phyloP scores from a whole-genome alignment of 345 rosid species.

The Boechera retrofracta region DNA sequence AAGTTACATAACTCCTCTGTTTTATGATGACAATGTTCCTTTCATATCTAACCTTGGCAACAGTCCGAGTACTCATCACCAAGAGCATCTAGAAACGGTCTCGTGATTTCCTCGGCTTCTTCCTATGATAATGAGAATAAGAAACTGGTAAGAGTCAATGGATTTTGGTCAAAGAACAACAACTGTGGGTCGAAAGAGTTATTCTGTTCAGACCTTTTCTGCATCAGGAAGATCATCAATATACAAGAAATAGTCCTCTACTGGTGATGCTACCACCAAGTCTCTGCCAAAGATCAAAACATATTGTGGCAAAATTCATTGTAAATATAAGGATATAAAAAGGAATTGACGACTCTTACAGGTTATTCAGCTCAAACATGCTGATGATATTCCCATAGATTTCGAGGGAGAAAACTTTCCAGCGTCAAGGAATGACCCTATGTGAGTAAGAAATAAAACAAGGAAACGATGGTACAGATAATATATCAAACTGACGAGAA shows the following conservation, averaged over 20 bases:
- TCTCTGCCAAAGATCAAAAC: constrained; percentile 63
- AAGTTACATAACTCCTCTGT: background rate
- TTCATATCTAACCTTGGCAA: constrained; percentile 68
- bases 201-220: constrained; percentile 60
- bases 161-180: background rate
- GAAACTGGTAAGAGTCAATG: background rate
- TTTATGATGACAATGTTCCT: background rate
- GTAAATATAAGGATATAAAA: background rate
- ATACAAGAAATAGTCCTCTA: constrained; percentile 86
- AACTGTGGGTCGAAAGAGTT: background rate
- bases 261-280: constrained; percentile 92
- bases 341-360: constrained; percentile 57
- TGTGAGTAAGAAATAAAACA: constrained; percentile 1
- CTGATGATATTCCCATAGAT: constrained; percentile 89
- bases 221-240: constrained; percentile 69
- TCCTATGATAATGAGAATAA: constrained; percentile 49
- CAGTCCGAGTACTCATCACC: constrained; percentile 75
- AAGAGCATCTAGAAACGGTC: constrained; percentile 74
- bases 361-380: constrained; percentile 97
- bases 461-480: constrained; percentile 1
- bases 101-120: constrained; percentile 65
- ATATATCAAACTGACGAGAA: constrained; percentile 28
- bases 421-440: constrained; percentile 58
- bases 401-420: constrained; percentile 84
- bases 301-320: constrained; percentile 27